Evolutionary conservation across 2,329 filamentous ascomycete species (phyloP).

Genomic region (Venturia aucupariae): DNA sequence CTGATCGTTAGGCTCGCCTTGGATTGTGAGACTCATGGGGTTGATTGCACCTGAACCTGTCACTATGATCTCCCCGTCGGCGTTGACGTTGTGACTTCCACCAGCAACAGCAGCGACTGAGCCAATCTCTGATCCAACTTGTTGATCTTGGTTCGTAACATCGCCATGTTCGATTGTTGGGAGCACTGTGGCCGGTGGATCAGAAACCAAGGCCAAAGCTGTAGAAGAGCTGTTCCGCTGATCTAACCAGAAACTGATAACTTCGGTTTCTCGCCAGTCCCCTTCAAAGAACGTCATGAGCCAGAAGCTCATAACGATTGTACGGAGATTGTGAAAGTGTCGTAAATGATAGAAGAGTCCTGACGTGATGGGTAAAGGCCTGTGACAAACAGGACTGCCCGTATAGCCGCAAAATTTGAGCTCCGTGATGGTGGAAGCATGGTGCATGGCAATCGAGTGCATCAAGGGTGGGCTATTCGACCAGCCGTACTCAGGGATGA

Average conservation of each 20-base stretch:
- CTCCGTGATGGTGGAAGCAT: constrained; percentile 32
- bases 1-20: background rate
- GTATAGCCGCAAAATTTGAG: constrained; percentile 41
- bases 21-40: background rate
- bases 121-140: background rate
- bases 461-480: constrained; percentile 30
- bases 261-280: constrained; percentile 4
- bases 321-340: constrained; percentile 33
- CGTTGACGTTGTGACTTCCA: background rate
- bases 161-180: background rate
- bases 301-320: constrained; percentile 34
- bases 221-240: constrained; percentile 30
- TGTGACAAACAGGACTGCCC: constrained; percentile 33
- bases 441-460: constrained; percentile 33
- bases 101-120: background rate
- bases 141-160: background rate
- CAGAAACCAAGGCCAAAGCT: constrained; percentile 22
- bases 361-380: constrained; percentile 29
- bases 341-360: constrained; percentile 32
- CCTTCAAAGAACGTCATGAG: constrained; percentile 23
- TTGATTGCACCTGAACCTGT: background rate
- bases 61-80: background rate
- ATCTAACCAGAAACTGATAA: constrained; percentile 32
- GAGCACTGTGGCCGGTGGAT: background rate
- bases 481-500: constrained; percentile 30